Conservation (phyloP, 495 filamentous ascomycete genomes). For the Haplographium delicatum region DNA sequence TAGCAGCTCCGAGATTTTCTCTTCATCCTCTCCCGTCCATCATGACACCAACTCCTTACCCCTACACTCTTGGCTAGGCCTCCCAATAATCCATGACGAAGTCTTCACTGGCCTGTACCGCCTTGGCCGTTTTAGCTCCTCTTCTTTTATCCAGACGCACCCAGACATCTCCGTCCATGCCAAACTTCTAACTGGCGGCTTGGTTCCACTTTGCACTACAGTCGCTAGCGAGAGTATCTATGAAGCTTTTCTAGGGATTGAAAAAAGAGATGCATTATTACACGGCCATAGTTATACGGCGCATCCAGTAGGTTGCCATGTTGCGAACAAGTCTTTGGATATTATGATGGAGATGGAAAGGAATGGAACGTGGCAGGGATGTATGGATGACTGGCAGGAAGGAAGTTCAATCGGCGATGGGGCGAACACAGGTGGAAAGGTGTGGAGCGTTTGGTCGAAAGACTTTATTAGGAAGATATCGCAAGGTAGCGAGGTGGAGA, state of each 20-base stretch:
- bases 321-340: conserved; percentile 55
- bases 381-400: conserved; percentile 38
- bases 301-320: conserved; percentile 68
- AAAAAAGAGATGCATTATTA: conserved; percentile 67
- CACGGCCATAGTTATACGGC: conserved; percentile 82
- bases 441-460: conserved; percentile 68
- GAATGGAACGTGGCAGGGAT: conserved; percentile 47
- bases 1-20: conserved; percentile 45
- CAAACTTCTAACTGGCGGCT: conserved; percentile 71
- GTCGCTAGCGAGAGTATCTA: conserved; percentile 67
- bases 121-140: conserved; percentile 58
- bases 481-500: conserved; percentile 44
- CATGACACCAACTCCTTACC: conserved; percentile 3
- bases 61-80: conserved; percentile 54
- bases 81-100: conserved; percentile 74
- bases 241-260: conserved; percentile 55
- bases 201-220: conserved; percentile 69
- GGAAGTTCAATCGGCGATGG: background rate
- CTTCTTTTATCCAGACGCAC: conserved; percentile 58
- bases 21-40: conserved; percentile 16
- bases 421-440: conserved; percentile 4
- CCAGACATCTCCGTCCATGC: conserved; percentile 72
- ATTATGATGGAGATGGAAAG: conserved; percentile 51
- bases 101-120: conserved; percentile 80
- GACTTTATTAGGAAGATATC: conserved; percentile 53